These are phyloP conservation scores for Epichloe amarillans DNA, from an alignment of 2,329 filamentous ascomycete species.

Conservation along the genomic window DNA sequence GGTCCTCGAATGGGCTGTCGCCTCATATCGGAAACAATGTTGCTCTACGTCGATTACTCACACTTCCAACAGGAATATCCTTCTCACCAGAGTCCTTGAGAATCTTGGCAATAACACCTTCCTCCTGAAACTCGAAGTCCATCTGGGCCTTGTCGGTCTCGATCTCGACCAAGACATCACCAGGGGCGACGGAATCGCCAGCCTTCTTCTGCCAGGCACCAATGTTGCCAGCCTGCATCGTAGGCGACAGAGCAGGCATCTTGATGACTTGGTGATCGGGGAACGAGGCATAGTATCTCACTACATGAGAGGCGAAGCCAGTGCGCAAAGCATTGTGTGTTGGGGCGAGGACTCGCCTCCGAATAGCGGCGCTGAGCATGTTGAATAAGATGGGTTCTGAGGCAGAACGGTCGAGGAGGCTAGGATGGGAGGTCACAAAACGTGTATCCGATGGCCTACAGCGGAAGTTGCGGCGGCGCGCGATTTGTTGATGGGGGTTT, in stretches of 20 bases:
- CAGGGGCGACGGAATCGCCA: constrained; percentile 74
- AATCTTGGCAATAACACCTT: constrained; percentile 88
- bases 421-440: constrained; percentile 9
- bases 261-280: constrained; percentile 89
- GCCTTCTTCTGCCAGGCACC: constrained; percentile 96
- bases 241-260: constrained; percentile 96
- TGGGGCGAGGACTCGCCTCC: constrained; percentile 45
- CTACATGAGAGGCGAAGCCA: constrained; percentile 38
- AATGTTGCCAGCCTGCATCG: constrained; percentile 95
- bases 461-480: constrained; percentile 10
- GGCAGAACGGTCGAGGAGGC: constrained; percentile 7
- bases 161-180: constrained; percentile 94
- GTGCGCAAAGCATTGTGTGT: constrained; percentile 37
- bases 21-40: background rate
- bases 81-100: constrained; percentile 87
- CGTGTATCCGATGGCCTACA: background rate
- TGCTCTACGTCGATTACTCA: constrained; percentile 38
- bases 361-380: constrained; percentile 51
- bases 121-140: constrained; percentile 99
- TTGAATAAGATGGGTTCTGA: constrained; percentile 19
- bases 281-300: constrained; percentile 67
- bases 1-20: constrained; percentile 3
- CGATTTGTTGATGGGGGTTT: constrained; percentile 20
- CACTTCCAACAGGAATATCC: constrained; percentile 86
- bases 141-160: constrained; percentile 99